These are phyloP conservation scores for Hydrangea macrophylla DNA, from an alignment of 148 eudicot species.

Conservation along the genomic window DNA sequence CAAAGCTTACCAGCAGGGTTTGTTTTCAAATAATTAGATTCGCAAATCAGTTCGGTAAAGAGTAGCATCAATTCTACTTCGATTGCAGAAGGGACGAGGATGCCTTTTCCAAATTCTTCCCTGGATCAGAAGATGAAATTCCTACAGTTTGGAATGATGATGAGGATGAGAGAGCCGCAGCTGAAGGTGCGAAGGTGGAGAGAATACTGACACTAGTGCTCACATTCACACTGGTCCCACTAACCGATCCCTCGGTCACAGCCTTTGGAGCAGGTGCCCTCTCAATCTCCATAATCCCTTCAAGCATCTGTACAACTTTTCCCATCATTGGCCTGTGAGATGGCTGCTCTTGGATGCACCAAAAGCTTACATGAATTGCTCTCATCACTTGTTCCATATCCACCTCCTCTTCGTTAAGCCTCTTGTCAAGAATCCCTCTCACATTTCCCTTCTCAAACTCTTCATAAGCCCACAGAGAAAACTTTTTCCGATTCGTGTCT, in stretches of 20 bases:
- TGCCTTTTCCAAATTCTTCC: conserved; percentile 40
- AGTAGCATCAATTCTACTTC: conserved; percentile 21
- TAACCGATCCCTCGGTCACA: conserved; percentile 32
- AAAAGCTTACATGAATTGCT: conserved; percentile 59
- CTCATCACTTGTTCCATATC: conserved; percentile 56
- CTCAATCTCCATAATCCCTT: conserved; percentile 56
- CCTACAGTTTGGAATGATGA: conserved; percentile 31
- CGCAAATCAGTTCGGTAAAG: no score
- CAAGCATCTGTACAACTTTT: conserved; percentile 74
- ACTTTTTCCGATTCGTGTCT: no score
- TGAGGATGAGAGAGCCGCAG: conserved; percentile 28
- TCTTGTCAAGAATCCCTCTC: conserved; percentile 38
- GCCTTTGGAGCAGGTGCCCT: conserved; percentile 61
- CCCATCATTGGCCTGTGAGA: conserved; percentile 77
- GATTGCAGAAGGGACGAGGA: conserved; percentile 28
- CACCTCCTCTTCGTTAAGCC: conserved; percentile 32
- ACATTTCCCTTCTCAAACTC: conserved; percentile 59
- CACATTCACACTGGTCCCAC: conserved; percentile 38
- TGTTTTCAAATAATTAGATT: no score
- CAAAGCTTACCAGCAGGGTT: no score
- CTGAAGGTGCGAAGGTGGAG: conserved; percentile 30
- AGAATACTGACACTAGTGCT: conserved; percentile 32
- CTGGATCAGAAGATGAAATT: conserved; percentile 27
- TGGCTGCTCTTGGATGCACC: conserved; percentile 84
- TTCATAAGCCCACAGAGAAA: conserved; percentile 63